phyloP scores from a whole-genome alignment of 495 filamentous ascomycete genomes.

The Choiromyces venosus region DNA sequence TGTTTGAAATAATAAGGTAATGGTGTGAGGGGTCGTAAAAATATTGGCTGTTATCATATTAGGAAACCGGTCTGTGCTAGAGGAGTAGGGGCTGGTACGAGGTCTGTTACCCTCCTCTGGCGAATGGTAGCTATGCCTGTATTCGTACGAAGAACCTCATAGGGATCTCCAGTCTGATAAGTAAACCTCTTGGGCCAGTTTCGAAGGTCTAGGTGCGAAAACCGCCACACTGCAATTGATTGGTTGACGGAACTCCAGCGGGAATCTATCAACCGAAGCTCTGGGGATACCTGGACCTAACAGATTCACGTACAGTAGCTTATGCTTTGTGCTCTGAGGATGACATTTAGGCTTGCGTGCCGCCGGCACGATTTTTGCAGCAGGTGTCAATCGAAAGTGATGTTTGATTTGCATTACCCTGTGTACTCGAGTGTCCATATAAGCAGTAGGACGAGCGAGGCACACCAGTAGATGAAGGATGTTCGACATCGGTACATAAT shows the following conservation, averaged over 20 bases:
- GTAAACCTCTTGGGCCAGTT: background rate
- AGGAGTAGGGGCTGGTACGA: too few relatives aligned
- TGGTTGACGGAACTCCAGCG: background rate
- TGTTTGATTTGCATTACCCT: background rate
- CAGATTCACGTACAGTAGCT: too few relatives aligned
- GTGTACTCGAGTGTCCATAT: background rate
- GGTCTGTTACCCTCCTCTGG: too few relatives aligned
- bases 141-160: too few relatives aligned
- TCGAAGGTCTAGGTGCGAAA: background rate
- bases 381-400: background rate
- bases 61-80: too few relatives aligned
- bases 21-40: background rate
- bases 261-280: background rate
- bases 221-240: background rate
- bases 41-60: background rate
- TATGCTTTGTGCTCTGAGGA: background rate
- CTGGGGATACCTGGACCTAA: background rate
- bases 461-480: too few relatives aligned
- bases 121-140: background rate
- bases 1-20: background rate
- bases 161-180: background rate
- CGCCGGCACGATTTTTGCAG: background rate
- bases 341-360: background rate
- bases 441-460: too few relatives aligned
- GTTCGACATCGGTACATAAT: too few relatives aligned